Base-by-base conservation (phyloP, 2,329 filamentous ascomycete species). In the Cladosporium sp. region DNA sequence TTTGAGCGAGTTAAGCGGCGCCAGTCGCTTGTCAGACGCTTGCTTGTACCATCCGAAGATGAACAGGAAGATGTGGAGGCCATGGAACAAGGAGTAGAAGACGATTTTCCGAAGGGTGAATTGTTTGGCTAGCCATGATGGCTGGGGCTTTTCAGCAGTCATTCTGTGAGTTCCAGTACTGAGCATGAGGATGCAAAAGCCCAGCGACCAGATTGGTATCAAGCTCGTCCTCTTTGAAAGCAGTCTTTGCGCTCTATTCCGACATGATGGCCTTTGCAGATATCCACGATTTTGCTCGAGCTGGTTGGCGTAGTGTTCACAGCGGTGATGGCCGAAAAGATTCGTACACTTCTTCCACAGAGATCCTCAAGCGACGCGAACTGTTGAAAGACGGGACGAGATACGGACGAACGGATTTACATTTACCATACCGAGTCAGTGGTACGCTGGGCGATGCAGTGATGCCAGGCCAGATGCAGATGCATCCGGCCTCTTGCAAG, bases 1-100 rank as follows among this genome's bases (percentile, higher is more conserved):
- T 56, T 81, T 80, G 49, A 99, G 83, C 0, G 77, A 83, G 74
- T 99, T 99, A 47, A 99, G 81, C 40, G 83, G 83, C 4, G 87
- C 87, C 25, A 99, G 80, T 58, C 84, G 83, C 9, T 71, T 61
- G 69, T 96, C 88, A 4, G 71, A 65, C 0, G 74, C 80, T 79
- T 99, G 94, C 67, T 94, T 87, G 42, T 68, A 72, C 72, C 72
- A 74, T 55, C 72, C 72, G 20, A 70, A 55, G 44, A 71, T 65
- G 68, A 74, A 74, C 50, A 74, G 57, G 54, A 60, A 60, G 36
- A 74, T 61, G 52, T 74, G 72, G 10, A 73, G 59, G 51, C 71
- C 71, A 53, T 74, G 71, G 58, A 74, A 74, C 32, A 69, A 50
- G 17, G 62, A 60, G 61, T 73, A 72, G 66, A 74, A 74, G 24